phyloP scores from a whole-genome alignment of 106 monocot genomes.

The Cymbidium sinense region DNA sequence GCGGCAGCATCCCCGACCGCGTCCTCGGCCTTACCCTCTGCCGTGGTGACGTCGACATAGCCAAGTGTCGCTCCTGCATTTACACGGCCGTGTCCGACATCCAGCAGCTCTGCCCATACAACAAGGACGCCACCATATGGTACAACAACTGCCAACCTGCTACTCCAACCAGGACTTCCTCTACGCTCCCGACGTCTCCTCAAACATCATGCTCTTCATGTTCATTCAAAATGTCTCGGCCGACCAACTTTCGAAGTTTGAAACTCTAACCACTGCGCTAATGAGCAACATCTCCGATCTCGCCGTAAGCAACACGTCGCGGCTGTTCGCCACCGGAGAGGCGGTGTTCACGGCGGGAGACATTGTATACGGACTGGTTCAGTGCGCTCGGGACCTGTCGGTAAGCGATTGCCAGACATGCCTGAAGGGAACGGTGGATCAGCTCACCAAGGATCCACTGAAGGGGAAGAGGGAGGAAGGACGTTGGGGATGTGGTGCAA shows the following conservation, averaged over 20 bases:
- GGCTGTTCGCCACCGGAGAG: constrained; percentile 10
- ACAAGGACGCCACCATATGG: constrained; percentile 19
- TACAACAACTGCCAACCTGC: constrained; percentile 27
- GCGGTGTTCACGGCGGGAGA: neutral
- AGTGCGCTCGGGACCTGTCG: constrained; percentile 32
- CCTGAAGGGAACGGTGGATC: neutral
- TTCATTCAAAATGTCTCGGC: neutral
- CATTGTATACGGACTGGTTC: constrained; percentile 25
- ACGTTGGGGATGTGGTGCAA: constrained; percentile 23
- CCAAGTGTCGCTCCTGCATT: constrained; percentile 28
- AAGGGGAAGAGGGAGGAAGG: constrained; percentile 12
- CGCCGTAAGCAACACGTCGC: constrained; percentile 4
- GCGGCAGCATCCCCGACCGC: constrained; percentile 8
- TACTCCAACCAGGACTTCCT: constrained; percentile 23
- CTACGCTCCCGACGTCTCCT: neutral
- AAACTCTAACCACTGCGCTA: neutral
- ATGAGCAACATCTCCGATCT: neutral
- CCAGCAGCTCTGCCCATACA: constrained; percentile 10
- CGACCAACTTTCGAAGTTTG: constrained; percentile 1
- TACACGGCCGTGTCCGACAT: constrained; percentile 1
- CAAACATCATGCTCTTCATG: neutral
- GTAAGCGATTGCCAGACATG: constrained; percentile 16
- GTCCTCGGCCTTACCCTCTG: constrained; percentile 35
- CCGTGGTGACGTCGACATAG: constrained; percentile 23
- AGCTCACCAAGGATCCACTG: neutral